Conservation (phyloP, 345 rosid species). For the Orychophragmus violaceus region DNA sequence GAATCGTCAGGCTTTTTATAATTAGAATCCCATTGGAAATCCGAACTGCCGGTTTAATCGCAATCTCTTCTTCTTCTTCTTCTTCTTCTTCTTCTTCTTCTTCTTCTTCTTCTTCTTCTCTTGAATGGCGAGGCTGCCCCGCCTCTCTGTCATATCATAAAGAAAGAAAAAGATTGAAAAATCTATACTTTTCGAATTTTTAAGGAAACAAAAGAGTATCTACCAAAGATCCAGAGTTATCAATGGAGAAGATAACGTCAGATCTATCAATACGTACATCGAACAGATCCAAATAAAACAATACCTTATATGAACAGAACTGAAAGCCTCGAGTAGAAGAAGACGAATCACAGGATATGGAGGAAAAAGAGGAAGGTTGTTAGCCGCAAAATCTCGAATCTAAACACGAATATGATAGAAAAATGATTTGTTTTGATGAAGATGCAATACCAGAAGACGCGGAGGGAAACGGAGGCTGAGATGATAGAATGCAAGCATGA, state of each 20-base stretch:
- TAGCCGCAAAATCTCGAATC: too few relatives aligned
- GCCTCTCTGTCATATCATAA: conserved; percentile 34
- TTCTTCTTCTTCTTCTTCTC: conserved; percentile 22
- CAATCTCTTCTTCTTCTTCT: conserved; percentile 40
- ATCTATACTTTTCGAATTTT: too few relatives aligned
- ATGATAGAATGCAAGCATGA: neutral
- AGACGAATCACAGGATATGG: too few relatives aligned
- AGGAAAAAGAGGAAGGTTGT: too few relatives aligned
- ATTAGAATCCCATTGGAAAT: conserved; percentile 54
- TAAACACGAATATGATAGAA: too few relatives aligned
- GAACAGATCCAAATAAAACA: too few relatives aligned
- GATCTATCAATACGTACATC: neutral
- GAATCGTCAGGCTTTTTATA: conserved; percentile 52
- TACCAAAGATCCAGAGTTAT: neutral
- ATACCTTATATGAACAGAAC: conserved; percentile 44
- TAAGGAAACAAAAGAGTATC: neutral
- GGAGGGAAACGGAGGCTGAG: too few relatives aligned
- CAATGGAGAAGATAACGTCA: neutral
- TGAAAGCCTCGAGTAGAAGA: conserved; percentile 23
- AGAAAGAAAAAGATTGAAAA: neutral
- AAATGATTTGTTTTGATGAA: too few relatives aligned
- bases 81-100: too few relatives aligned
- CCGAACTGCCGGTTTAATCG: conserved; percentile 70
- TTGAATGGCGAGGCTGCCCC: conserved; percentile 22
- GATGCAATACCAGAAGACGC: too few relatives aligned